Evolutionary conservation across 1,284 basidiomycete genomes (phyloP), one percentile per base, ranked within the genome.

Genomic region (Naganishia cerealis): DNA sequence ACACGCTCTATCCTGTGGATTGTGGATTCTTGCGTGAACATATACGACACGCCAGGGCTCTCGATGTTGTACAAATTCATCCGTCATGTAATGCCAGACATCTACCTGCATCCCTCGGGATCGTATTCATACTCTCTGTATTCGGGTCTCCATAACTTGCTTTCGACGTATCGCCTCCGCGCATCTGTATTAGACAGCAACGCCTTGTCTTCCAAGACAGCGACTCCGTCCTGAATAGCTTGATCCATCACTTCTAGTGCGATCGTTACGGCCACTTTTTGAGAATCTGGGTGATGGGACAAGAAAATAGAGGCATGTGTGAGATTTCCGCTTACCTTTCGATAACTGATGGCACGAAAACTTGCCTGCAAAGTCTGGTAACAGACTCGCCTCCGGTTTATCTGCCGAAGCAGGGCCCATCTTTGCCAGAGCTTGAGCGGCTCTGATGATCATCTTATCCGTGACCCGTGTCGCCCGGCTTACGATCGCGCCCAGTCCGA

Each of bases 161-260:
- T 68, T 65, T 75, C 69, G 18, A 77, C 74, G 72, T 74, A 79
- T 63, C 83, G 80, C 85, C 88, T 88, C 67, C 85, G 79, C 73
- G 82, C 82, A 70, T 84, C 83, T 68, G 79, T 80, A 70, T 81
- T 82, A 62, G 83, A 81, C 70, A 86, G 80, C 56, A 87, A 85
- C 67, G 86, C 82, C 52, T 84, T 84, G 33, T 53, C 56, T 10
- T 65, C 43, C 12, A 66, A 24, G 72, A 83, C 82, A 0, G 87
- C 86, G 56, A 83, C 83, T 0, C 89, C 89, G 73, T 92, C 90
- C 57, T 86, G 82, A 36, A 90, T 84, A 0, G 90, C 89, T 70
- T 89, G 85, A 73, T 90, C 85, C 3, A 89, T 86, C 12, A 92
- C 91, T 0, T 90, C 89, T 0, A 90, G 83, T 0, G 87, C 89